Conservation (phyloP, 2,329 filamentous ascomycete species). For the Sordariomycetes sp. region DNA sequence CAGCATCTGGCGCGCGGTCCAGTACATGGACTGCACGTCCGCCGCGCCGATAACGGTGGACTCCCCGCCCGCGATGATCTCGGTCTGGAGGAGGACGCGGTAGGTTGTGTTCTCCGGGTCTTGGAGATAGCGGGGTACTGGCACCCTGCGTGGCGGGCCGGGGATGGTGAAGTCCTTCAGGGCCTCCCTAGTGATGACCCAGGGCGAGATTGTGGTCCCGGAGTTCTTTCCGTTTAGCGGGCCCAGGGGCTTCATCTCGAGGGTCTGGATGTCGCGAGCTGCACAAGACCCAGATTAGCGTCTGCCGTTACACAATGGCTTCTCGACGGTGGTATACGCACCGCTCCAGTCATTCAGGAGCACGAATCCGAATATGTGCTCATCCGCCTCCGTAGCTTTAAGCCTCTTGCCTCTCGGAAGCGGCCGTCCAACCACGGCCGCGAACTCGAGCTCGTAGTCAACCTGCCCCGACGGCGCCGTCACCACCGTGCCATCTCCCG, state of each 20-base stretch:
- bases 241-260: slow-evolving; percentile 46
- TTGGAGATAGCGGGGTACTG: slow-evolving; percentile 35
- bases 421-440: slow-evolving; percentile 50
- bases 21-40: slow-evolving; percentile 21
- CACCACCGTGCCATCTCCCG: slow-evolving; percentile 22
- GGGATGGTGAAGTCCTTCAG: slow-evolving; percentile 32
- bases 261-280: slow-evolving; percentile 42
- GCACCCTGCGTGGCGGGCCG: slow-evolving; percentile 50
- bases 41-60: slow-evolving; percentile 21
- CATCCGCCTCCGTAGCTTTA: slow-evolving; percentile 44
- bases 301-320: slow-evolving; percentile 14
- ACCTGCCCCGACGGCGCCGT: slow-evolving; percentile 23
- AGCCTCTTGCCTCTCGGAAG: neutral
- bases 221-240: slow-evolving; percentile 49
- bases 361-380: slow-evolving; percentile 60
- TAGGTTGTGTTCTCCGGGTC: slow-evolving; percentile 23
- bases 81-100: slow-evolving; percentile 17
- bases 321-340: slow-evolving; percentile 20
- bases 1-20: slow-evolving; percentile 51
- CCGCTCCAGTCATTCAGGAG: slow-evolving; percentile 47
- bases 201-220: slow-evolving; percentile 43
- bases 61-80: slow-evolving; percentile 17
- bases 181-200: slow-evolving; percentile 45
- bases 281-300: slow-evolving; percentile 25
- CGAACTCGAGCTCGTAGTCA: slow-evolving; percentile 64